Evolutionary conservation across 495 filamentous ascomycete species (phyloP), one percentile per base, ranked within the genome.

Genomic region (Aspergillus baeticus): DNA sequence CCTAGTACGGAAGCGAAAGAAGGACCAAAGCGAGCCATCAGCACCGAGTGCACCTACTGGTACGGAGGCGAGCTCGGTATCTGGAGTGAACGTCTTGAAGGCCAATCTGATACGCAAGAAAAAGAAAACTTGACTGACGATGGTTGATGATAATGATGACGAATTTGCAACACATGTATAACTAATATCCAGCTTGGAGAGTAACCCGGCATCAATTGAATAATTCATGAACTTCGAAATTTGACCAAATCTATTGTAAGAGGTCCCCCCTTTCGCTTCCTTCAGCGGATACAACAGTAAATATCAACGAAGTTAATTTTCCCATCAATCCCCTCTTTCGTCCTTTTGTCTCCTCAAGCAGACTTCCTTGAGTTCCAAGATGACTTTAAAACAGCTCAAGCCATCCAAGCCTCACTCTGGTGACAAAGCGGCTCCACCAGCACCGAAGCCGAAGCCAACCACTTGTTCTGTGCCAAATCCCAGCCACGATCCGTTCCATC

Each of bases 21-120:
- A 77, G 58, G 71, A 72, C 21, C 77, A 77, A 26, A 64, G 68
- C 22, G 59, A 61, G 13, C 14, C 58, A 13, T 38, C 45, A 13
- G 47, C 26, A 22, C 67, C 73, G 17, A 58, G 63, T 13, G 62
- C 60, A 36, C 55, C 61, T 13, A 29, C 26, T 8, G 8, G 26
- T 29, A 50, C 65, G 33, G 53, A 60, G 61, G 35, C 64, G 57
- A 51, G 61, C 56, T 52, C 51, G 13, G 6, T 36, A 1, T 57
- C 72, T n/a, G 65, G 69, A 10, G 78, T 85, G 48, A 88, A 87
- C 60, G 68, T 84, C 49, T 77, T 89, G 10, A 73, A 74, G 37
- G 77, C 74, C 20, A 79, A 76, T 2, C 63, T 90, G 61, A 71
- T 91, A 26, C 74, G 84, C 57, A 92, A 87, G 67, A 90, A 88